These are phyloP conservation scores for Trichocladium antarcticum DNA, from an alignment of 495 filamentous ascomycete species.

Conservation along the genomic window DNA sequence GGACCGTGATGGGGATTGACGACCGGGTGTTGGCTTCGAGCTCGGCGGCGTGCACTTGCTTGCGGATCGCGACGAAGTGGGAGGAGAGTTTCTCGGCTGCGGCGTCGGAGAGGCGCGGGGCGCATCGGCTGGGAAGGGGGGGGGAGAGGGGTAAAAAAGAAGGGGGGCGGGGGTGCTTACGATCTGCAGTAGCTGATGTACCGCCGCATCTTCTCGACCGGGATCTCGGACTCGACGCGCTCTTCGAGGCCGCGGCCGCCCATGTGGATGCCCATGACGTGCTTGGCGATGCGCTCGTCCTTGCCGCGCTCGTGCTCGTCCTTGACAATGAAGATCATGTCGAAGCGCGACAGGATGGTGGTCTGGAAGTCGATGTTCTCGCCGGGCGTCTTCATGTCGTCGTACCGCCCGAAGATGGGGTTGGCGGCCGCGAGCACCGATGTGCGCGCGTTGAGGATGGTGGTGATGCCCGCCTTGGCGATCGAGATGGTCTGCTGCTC, in stretches of 20 bases:
- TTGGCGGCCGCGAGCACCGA: conserved; percentile 95
- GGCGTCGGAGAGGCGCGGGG: conserved; percentile 81
- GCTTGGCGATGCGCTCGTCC: conserved; percentile 88
- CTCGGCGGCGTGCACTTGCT: conserved; percentile 86
- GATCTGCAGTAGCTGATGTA: conserved; percentile 97
- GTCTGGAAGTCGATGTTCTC: conserved; percentile 99
- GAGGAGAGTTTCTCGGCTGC: conserved; percentile 94
- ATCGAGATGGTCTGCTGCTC: conserved; percentile 99
- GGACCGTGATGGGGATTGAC: conserved; percentile 93
- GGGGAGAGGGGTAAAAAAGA: neutral
- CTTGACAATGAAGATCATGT: conserved; percentile 99
- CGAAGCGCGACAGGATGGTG: conserved; percentile 95
- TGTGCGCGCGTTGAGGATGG: conserved; percentile 91
- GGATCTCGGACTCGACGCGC: conserved; percentile 70
- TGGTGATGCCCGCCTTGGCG: conserved; percentile 97
- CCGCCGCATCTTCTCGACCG: conserved; percentile 92
- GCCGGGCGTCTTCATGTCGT: conserved; percentile 92
- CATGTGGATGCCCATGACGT: conserved; percentile 98
- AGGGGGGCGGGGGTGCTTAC: conserved; percentile 41
- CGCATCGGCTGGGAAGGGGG: conserved; percentile 56
- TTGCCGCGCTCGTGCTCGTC: conserved; percentile 84
- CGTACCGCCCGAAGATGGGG: conserved; percentile 94
- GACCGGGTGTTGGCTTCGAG: conserved; percentile 76
- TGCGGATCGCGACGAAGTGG: conserved; percentile 92
- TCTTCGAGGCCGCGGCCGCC: conserved; percentile 76